These are phyloP conservation scores for Vaccinium macrocarpon DNA, from an alignment of 148 eudicot species.

Conservation along the genomic window DNA sequence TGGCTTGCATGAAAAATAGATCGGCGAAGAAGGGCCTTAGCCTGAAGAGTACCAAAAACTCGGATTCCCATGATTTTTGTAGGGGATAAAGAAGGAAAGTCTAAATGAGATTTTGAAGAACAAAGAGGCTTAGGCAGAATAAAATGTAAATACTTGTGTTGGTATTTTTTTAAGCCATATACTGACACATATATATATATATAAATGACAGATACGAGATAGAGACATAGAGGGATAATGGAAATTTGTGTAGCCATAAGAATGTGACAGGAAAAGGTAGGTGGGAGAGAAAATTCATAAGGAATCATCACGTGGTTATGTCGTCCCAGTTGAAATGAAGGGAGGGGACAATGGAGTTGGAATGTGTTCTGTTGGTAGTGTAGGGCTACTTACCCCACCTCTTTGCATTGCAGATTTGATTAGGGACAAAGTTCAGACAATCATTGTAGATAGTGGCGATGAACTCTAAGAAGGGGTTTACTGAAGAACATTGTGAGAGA, in stretches of 20 bases:
- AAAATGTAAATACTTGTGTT: background rate
- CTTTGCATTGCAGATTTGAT: background rate
- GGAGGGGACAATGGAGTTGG: background rate
- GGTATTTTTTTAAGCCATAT: background rate
- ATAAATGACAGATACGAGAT: background rate
- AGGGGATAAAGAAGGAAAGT: background rate
- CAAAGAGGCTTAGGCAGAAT: background rate
- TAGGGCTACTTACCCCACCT: background rate
- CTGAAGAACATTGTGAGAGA: background rate
- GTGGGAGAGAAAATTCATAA: background rate
- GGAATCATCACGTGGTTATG: background rate
- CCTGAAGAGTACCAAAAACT: background rate
- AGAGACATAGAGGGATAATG: background rate
- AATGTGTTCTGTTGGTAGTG: background rate
- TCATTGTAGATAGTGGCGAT: background rate
- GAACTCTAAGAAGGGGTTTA: background rate
- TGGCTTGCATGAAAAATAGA: conserved; percentile 12
- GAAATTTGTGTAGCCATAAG: background rate
- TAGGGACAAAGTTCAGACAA: background rate
- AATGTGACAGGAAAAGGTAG: background rate
- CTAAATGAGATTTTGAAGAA: background rate
- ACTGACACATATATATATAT: background rate
- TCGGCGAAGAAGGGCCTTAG: background rate
- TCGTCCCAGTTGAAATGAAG: background rate
- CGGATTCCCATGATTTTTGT: conserved; percentile 12